phyloP scores from a whole-genome alignment of 169 alveolate species.

The Cryptosporidium sp. region DNA sequence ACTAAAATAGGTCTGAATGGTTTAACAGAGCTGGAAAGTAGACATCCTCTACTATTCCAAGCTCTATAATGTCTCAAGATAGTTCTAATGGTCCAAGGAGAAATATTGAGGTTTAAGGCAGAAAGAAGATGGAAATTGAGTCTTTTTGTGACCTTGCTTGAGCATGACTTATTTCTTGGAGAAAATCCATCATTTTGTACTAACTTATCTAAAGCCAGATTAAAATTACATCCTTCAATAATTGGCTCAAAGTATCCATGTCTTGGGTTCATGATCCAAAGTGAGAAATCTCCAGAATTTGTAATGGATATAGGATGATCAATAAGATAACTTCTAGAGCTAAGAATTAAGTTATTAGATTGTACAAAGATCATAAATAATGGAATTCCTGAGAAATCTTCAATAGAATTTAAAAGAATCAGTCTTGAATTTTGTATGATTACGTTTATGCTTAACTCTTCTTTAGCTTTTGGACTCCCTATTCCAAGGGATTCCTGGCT shows the following conservation, averaged over 20 bases:
- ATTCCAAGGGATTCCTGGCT: background rate
- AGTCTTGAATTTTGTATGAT: conserved; percentile 45
- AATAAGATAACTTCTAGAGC: background rate
- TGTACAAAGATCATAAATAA: conserved; percentile 40
- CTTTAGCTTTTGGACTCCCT: background rate
- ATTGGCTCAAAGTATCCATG: conserved; percentile 73
- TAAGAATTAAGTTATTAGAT: conserved; percentile 1
- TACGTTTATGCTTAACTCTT: conserved; percentile 17
- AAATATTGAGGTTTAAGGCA: conserved; percentile 12
- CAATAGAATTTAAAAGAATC: conserved; percentile 34
- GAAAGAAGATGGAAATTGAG: conserved; percentile 26
- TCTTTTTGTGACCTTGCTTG: background rate
- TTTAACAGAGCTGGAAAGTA: background rate
- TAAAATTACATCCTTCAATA: conserved; percentile 49
- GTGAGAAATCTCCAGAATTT: conserved; percentile 30
- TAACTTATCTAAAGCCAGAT: conserved; percentile 6
- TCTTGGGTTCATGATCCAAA: conserved; percentile 61
- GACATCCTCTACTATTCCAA: background rate
- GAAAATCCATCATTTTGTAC: conserved; percentile 20
- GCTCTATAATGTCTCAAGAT: conserved; percentile 15
- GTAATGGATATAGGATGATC: conserved; percentile 9
- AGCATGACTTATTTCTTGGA: conserved; percentile 10
- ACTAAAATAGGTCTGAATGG: conserved; percentile 16
- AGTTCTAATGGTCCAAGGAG: conserved; percentile 30
- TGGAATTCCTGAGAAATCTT: conserved; percentile 25